These are phyloP conservation scores for Coprinopsis sp. DNA, from an alignment of 768 basidiomycete species.

Conservation along the genomic window DNA sequence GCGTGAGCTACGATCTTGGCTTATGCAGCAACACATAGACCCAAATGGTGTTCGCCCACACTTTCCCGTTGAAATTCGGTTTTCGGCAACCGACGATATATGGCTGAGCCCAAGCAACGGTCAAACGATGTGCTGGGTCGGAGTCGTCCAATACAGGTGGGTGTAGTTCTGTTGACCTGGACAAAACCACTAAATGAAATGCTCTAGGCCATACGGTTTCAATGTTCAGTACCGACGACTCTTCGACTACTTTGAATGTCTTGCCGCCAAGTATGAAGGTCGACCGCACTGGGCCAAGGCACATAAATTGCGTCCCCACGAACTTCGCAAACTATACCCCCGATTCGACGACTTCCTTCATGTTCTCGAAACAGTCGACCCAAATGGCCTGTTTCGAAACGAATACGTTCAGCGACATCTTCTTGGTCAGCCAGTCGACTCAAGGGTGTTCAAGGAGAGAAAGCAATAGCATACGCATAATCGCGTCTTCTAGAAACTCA, in stretches of 20 bases:
- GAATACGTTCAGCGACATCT: conserved; percentile 88
- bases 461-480: background rate
- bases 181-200: background rate
- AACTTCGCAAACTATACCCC: conserved; percentile 70
- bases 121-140: conserved; percentile 84
- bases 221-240: conserved; percentile 76
- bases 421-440: conserved; percentile 51
- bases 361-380: conserved; percentile 69
- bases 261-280: conserved; percentile 65
- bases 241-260: conserved; percentile 71
- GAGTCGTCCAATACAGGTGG: conserved; percentile 96
- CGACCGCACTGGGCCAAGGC: conserved; percentile 97
- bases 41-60: conserved; percentile 79
- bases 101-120: conserved; percentile 90
- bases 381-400: conserved; percentile 74
- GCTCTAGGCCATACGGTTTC: conserved; percentile 73
- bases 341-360: conserved; percentile 71
- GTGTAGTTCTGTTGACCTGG: conserved; percentile 24
- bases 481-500: background rate
- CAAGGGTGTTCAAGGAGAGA: conserved; percentile 35
- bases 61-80: conserved; percentile 90
- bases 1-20: conserved; percentile 64
- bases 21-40: conserved; percentile 60
- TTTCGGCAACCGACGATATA: conserved; percentile 83
- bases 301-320: conserved; percentile 63